phyloP scores from a whole-genome alignment of 345 rosid species.

The Sisymbrium altissimum region DNA sequence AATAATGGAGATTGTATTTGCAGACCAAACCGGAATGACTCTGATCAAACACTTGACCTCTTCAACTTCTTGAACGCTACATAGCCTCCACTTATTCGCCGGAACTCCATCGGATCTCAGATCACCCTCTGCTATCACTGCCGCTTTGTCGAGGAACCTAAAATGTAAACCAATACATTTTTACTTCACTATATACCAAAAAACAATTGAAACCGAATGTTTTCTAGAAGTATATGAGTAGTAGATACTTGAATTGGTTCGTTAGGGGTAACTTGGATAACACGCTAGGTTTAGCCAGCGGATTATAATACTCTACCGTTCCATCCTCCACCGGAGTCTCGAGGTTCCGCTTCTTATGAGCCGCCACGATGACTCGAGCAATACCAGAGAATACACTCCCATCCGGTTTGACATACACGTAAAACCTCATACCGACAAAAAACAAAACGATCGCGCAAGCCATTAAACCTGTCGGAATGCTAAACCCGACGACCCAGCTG shows the following conservation, averaged over 20 bases:
- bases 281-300: slow-evolving; percentile 38
- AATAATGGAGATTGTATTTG: slow-evolving; percentile 43
- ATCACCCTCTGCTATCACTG: slow-evolving; percentile 46
- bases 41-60: slow-evolving; percentile 59
- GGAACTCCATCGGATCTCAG: slow-evolving; percentile 42
- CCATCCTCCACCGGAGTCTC: not conserved
- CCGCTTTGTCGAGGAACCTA: slow-evolving; percentile 72
- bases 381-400: slow-evolving; percentile 64
- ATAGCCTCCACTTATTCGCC: slow-evolving; percentile 44
- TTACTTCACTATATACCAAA: not conserved
- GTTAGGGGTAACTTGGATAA: slow-evolving; percentile 57
- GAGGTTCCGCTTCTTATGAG: slow-evolving; percentile 41
- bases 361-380: slow-evolving; percentile 52
- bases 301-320: slow-evolving; percentile 42
- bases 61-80: slow-evolving; percentile 68
- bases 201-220: not conserved
- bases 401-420: slow-evolving; percentile 55
- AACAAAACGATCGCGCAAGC: slow-evolving; percentile 44
- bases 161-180: not conserved
- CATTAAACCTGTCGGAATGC: slow-evolving; percentile 63
- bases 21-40: slow-evolving; percentile 54
- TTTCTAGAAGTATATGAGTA: not conserved
- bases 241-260: slow-evolving; percentile 50
- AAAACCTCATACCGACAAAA: slow-evolving; percentile 59
- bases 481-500: slow-evolving; percentile 75